Evolutionary conservation across 495 filamentous ascomycete genomes (phyloP), one percentile per base, ranked within the genome.

Genomic region (Friedmanniomyces simplex): DNA sequence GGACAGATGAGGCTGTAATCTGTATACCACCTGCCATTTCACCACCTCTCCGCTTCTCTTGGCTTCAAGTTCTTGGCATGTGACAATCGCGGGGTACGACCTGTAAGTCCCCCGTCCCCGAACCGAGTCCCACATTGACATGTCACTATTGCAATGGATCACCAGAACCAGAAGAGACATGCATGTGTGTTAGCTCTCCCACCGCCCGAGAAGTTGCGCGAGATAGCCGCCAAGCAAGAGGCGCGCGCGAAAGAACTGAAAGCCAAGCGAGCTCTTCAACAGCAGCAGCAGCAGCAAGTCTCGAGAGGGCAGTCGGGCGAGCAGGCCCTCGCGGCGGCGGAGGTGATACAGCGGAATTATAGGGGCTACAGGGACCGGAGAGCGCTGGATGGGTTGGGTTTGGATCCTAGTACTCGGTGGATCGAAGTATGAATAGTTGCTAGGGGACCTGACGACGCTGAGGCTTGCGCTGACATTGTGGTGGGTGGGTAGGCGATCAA

Each of bases 371-470:
- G 85, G 37, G 77, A 76, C 28, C 78, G 87, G 25, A 72, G 87
- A 51, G 79, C 84, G 66, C 68, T 90, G 34, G 67, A 73, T 39
- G 87, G 86, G 0, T 69, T 84, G 52, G 77, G 75, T 11, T 62
- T 91, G 16, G 78, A 87, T 67, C 77, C 87, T 10, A 77, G 76
- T 4, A 82, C 81, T 14, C 71, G 88, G 58, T 89, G 86, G 86
- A 67, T 78, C 0, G 83, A 81, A 65, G 80, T 82, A 69, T 37
- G 34, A 20, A 3, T 37, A 25, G 22, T 22, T 48, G 22, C 22
- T 56, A 21, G 14, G 26, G n/a, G 26, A n/a, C n/a, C n/a, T n/a
- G 30, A 26, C 22, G 16, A 11, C 20, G 34, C 41, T 56, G 16
- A 42, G 49, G 56, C 11, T 43, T 30, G 16, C 34, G 34, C 34